Evolutionary conservation across 2,329 filamentous ascomycete genomes (phyloP).

Genomic region (Sporothrix humicola): DNA sequence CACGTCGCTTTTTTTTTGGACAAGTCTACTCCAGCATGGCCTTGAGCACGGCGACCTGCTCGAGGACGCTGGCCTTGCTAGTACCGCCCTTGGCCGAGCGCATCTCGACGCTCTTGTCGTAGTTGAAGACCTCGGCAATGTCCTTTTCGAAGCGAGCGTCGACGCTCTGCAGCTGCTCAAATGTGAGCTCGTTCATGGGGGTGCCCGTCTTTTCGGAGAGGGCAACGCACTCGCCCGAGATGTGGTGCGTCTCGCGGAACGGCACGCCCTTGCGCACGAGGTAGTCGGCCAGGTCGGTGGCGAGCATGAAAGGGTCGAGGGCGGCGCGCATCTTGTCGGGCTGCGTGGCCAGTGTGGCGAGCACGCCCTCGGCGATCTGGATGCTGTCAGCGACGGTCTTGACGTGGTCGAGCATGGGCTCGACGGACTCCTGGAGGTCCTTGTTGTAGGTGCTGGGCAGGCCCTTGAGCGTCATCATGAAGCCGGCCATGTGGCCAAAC

Average conservation of each 20-base stretch:
- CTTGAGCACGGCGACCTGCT: constrained; percentile 40
- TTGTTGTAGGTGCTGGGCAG: constrained; percentile 88
- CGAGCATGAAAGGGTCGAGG: constrained; percentile 82
- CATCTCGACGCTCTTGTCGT: constrained; percentile 82
- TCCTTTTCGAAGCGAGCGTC: constrained; percentile 74
- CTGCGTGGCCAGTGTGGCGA: constrained; percentile 72
- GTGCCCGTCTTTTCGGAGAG: constrained; percentile 68
- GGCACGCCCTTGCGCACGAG: constrained; percentile 73
- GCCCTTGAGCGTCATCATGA: constrained; percentile 75
- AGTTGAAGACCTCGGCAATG: constrained; percentile 74
- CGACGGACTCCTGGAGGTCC: constrained; percentile 85
- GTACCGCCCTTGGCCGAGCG: constrained; percentile 78
- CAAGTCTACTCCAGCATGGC: constrained; percentile 31
- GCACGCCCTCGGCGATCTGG: constrained; percentile 80
- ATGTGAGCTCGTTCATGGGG: constrained; percentile 73
- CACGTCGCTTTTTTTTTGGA: too few species aligned
- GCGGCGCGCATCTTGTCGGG: constrained; percentile 79
- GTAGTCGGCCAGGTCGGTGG: constrained; percentile 72
- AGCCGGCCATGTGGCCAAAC: constrained; percentile 80
- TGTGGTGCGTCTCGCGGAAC: constrained; percentile 84
- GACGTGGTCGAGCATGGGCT: constrained; percentile 83
- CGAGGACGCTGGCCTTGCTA: constrained; percentile 58
- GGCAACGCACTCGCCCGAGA: constrained; percentile 76
- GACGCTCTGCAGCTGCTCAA: constrained; percentile 70
- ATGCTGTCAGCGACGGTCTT: constrained; percentile 82